phyloP scores from a whole-genome alignment of 1,139 yeast species.

The Pichiaceae sp. region DNA sequence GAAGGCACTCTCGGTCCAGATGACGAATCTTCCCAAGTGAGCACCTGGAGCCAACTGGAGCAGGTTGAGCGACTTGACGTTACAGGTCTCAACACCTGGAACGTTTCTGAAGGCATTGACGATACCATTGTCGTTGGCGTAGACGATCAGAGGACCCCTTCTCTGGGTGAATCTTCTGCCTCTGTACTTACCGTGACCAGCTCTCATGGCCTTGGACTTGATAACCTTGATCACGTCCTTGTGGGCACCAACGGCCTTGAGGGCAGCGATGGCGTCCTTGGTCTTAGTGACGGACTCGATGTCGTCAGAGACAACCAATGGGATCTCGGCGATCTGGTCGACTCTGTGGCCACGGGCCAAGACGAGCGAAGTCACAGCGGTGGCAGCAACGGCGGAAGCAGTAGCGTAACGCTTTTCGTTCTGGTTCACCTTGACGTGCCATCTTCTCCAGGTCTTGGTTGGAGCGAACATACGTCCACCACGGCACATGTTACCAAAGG shows the following conservation, averaged over 20 bases:
- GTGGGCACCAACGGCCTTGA: slow-evolving; percentile 98
- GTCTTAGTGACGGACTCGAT: slow-evolving; percentile 92
- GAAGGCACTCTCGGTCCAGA: slow-evolving; percentile 99
- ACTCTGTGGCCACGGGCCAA: slow-evolving; percentile 99
- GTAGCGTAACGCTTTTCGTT: slow-evolving; percentile 99
- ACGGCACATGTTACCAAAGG: slow-evolving; percentile 99
- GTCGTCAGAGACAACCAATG: slow-evolving; percentile 93
- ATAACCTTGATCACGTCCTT: slow-evolving; percentile 96
- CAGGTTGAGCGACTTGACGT: slow-evolving; percentile 88
- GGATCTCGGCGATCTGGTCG: slow-evolving; percentile 97
- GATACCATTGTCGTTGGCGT: slow-evolving; percentile 95
- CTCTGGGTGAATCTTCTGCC: slow-evolving; percentile 99
- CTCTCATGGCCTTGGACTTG: slow-evolving; percentile 98
- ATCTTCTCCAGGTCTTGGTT: slow-evolving; percentile 99
- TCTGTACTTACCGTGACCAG: slow-evolving; percentile 99
- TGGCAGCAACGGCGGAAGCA: slow-evolving; percentile 99
- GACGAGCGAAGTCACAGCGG: slow-evolving; percentile 97
- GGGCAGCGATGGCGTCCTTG: slow-evolving; percentile 97
- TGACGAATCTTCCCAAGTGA: slow-evolving; percentile 98
- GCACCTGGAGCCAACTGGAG: slow-evolving; percentile 99
- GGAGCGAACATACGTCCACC: slow-evolving; percentile 99
- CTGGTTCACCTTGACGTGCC: slow-evolving; percentile 99
- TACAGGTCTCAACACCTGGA: slow-evolving; percentile 98
- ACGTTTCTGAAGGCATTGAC: slow-evolving; percentile 99
- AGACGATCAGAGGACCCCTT: slow-evolving; percentile 99